Conservation (phyloP, 495 filamentous ascomycete genomes). For the Daldinia loculata region DNA sequence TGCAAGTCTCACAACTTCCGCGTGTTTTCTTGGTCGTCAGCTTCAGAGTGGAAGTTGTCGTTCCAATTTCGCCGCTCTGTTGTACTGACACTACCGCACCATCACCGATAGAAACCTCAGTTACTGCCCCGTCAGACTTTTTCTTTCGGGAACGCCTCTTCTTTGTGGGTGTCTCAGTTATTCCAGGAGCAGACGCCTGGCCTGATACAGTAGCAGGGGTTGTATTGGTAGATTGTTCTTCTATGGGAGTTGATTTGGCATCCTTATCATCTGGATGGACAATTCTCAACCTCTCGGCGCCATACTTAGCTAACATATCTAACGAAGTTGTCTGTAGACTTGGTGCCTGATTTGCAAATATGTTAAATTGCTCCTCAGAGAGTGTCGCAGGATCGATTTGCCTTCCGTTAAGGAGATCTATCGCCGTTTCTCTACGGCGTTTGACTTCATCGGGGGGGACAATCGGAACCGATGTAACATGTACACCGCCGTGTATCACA, state of each 20-base stretch:
- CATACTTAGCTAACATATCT: slow-evolving; percentile 55
- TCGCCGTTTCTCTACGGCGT: slow-evolving; percentile 52
- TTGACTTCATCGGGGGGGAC: slow-evolving; percentile 54
- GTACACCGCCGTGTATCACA: neutral
- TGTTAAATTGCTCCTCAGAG: slow-evolving; percentile 59
- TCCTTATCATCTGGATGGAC: slow-evolving; percentile 53
- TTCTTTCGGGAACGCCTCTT: slow-evolving; percentile 44
- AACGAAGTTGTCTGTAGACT: slow-evolving; percentile 56
- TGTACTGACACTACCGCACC: slow-evolving; percentile 27
- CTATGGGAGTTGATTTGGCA: slow-evolving; percentile 35
- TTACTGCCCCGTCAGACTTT: slow-evolving; percentile 34
- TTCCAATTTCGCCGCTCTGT: slow-evolving; percentile 39
- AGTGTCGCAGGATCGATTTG: slow-evolving; percentile 53
- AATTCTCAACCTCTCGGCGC: slow-evolving; percentile 56
- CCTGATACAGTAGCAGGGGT: slow-evolving; percentile 16
- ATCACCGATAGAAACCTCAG: slow-evolving; percentile 23
- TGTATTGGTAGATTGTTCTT: slow-evolving; percentile 11
- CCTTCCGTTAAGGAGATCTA: slow-evolving; percentile 47
- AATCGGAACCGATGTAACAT: slow-evolving; percentile 45
- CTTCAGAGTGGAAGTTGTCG: slow-evolving; percentile 37
- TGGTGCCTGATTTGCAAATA: slow-evolving; percentile 60
- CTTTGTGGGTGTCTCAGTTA: slow-evolving; percentile 35
- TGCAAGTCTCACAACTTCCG: slow-evolving; percentile 53
- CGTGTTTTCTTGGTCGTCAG: slow-evolving; percentile 40
- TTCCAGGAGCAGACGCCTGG: slow-evolving; percentile 7